Percentiles rank a stretch among this genome's conserved stretches.
These are phyloP conservation scores for Taiwanofungus camphoratus DNA, from an alignment of 1,284 basidiomycete species.

Conservation along the genomic window DNA sequence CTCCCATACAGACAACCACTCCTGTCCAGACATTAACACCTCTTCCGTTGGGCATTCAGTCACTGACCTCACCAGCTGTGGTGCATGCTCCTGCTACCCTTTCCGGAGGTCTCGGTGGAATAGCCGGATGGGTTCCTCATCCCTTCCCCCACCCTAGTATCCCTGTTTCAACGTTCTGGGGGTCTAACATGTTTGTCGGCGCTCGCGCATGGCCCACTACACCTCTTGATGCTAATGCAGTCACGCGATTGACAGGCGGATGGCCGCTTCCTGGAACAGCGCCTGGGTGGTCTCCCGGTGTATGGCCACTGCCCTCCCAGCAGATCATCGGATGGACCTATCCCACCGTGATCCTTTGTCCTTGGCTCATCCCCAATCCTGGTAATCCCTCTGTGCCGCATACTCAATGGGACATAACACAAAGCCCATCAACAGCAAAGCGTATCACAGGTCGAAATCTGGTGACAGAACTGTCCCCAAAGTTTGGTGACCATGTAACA, in stretches of 20 bases:
- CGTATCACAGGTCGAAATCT: constrained; percentile 28
- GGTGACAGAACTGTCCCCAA: constrained; percentile 19
- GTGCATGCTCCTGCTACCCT: no score
- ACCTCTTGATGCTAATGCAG: constrained; percentile 5
- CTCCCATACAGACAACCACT: no score
- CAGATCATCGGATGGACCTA: neutral
- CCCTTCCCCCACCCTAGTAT: constrained; percentile 20
- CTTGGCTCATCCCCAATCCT: constrained; percentile 32
- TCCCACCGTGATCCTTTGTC: constrained; percentile 20
- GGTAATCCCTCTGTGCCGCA: constrained; percentile 26
- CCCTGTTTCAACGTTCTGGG: constrained; percentile 15
- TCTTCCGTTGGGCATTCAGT: no score
- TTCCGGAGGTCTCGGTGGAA: no score
- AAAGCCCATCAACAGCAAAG: constrained; percentile 28
- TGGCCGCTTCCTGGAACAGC: constrained; percentile 26
- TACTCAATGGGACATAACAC: constrained; percentile 33
- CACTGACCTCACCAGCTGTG: no score
- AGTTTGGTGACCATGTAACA: constrained; percentile 23
- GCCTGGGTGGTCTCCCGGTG: constrained; percentile 26
- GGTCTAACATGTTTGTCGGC: constrained; percentile 1
- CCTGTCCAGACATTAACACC: no score
- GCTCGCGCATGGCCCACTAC: constrained; percentile 6
- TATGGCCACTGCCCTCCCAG: neutral
- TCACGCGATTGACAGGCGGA: constrained; percentile 21
- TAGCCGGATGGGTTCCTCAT: constrained; percentile 25